phyloP scores from a whole-genome alignment of 164 flowering plant genomes.

The Umbilicus rupestris region DNA sequence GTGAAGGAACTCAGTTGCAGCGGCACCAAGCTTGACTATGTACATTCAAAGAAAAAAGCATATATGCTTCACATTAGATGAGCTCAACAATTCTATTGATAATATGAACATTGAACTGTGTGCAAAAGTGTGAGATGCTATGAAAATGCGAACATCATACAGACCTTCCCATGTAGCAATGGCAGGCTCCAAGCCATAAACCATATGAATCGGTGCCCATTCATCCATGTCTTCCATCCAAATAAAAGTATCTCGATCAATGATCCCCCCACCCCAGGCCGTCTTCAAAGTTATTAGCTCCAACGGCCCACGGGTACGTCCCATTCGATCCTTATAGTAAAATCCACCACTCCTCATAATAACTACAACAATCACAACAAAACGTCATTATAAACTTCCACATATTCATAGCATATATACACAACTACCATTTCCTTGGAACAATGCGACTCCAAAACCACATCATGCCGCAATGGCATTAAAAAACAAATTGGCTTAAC shows the following conservation, averaged over 20 bases:
- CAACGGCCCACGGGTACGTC: slow-evolving; percentile 83
- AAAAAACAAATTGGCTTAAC: neutral
- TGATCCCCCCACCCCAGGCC: slow-evolving; percentile 90
- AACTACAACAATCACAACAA: slow-evolving; percentile 31
- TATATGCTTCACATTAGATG: neutral
- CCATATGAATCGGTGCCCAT: slow-evolving; percentile 94
- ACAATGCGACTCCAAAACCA: neutral
- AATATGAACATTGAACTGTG: neutral
- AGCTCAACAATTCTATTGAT: too few relatives aligned
- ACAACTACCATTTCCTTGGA: neutral
- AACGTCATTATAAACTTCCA: neutral
- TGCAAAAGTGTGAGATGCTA: neutral
- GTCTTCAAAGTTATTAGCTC: slow-evolving; percentile 75
- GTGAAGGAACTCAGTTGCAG: slow-evolving; percentile 72
- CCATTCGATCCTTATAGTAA: slow-evolving; percentile 86
- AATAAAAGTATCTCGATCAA: slow-evolving; percentile 81
- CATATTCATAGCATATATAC: neutral
- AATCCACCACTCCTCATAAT: slow-evolving; percentile 77
- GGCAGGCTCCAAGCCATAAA: slow-evolving; percentile 81
- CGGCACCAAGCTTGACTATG: slow-evolving; percentile 82
- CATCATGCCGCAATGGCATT: neutral
- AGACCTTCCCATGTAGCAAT: slow-evolving; percentile 98
- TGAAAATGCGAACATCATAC: slow-evolving; percentile 13
- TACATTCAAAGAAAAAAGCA: neutral
- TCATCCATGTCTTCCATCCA: slow-evolving; percentile 99